Evolutionary conservation across 2,329 filamentous ascomycete genomes (phyloP), one percentile per base, ranked within the genome.

Genomic region (Arthroderma sp.): DNA sequence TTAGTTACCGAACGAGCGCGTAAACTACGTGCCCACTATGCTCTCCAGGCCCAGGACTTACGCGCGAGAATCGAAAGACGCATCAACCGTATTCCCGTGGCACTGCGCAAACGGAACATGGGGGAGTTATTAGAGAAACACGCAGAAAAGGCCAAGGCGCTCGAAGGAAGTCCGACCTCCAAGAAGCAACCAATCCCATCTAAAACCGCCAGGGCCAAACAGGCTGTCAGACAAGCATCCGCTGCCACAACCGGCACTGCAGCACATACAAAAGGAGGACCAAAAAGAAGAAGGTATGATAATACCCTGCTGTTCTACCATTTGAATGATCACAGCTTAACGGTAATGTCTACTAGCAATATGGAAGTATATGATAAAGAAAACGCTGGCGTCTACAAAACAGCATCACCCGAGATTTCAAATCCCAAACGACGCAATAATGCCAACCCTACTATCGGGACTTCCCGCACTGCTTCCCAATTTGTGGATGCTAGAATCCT

Each of bases 51-150:
- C 22, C 83, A 89, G 61, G 84, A 84, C 50, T 74, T 96, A 34
- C 78, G 83, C 49, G 81, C 86, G 48, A 81, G 89, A 49, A 81
- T 98, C 43, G 88, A 95, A 63, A 83, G 94, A 67, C 84, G 91
- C 65, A 76, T 96, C 61, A 94, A 95, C 60, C 81, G 91, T 44
- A 91, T 96, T 43, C 91, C 91, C 5, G 75, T 78, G 54, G 74
- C 80, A 10, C 67, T 94, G 50, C 80, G 89, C 48, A 84, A 82
- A 57, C 73, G 78, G 49, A 93, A 78, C 46, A 89, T 98, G 73
- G 79, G 80, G 45, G 88, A 94, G 38, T 71, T 96, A 6, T 61
- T 88, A 4, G 68, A 75, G 37, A 75, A 74, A 50, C 63, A 76
- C 52, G 52, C 56, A 28, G 52, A 52, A 39, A 54, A 54, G 40